A percentile compares a stretch with the other conserved stretches of the same genome.
phyloP scores from a whole-genome alignment of 2,329 filamentous ascomycete genomes.

The Epichloe festucae region DNA sequence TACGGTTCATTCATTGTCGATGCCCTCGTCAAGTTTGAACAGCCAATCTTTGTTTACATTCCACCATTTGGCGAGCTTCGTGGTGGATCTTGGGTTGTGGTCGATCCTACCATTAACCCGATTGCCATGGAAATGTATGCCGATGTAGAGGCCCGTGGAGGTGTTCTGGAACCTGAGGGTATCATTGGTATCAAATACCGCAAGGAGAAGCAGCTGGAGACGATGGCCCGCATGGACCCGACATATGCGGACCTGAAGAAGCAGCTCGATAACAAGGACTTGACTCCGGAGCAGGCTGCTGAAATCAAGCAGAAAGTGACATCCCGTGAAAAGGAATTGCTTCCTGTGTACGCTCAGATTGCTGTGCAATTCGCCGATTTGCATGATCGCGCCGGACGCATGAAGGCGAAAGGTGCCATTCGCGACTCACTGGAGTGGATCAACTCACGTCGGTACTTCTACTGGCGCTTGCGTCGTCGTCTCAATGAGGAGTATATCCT shows the following conservation, averaged over 20 bases:
- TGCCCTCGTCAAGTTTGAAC: conserved; percentile 94
- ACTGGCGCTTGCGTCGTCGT: conserved; percentile 95
- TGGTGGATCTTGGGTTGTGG: conserved; percentile 98
- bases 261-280: conserved; percentile 47
- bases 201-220: conserved; percentile 92
- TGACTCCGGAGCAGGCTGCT: conserved; percentile 61
- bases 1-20: conserved; percentile 99
- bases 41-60: conserved; percentile 98
- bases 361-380: conserved; percentile 95
- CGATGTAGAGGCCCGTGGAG: conserved; percentile 84
- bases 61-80: conserved; percentile 92
- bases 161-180: conserved; percentile 95
- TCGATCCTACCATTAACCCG: conserved; percentile 96
- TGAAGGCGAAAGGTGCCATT: conserved; percentile 95
- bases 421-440: conserved; percentile 74
- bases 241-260: conserved; percentile 75
- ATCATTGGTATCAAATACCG: conserved; percentile 98
- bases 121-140: conserved; percentile 99
- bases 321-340: conserved; percentile 71
- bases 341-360: conserved; percentile 90
- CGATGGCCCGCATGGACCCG: conserved; percentile 87
- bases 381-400: conserved; percentile 91
- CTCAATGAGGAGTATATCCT: conserved; percentile 96
- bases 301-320: conserved; percentile 75
- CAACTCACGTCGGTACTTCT: conserved; percentile 92